Conservation (phyloP, 805 yeast species). For the Kodamaea restingae region DNA sequence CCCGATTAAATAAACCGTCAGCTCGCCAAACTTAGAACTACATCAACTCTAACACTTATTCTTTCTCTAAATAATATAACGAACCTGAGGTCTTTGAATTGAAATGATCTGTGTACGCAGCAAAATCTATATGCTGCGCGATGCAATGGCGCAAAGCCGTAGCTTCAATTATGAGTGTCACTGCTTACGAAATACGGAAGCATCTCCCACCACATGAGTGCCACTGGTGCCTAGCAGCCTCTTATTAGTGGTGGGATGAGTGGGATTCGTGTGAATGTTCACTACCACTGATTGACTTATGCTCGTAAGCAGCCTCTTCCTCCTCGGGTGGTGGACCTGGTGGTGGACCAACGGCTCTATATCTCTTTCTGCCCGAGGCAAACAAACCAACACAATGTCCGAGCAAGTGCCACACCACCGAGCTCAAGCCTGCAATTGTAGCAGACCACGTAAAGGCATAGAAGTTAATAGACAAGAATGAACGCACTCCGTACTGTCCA, state of each 20-base stretch:
- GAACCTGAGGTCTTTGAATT: no score
- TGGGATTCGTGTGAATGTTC: no score
- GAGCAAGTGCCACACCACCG: conserved; percentile 28
- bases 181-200: no score
- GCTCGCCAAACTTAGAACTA: no score
- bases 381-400: conserved; percentile 43
- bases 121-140: not conserved
- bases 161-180: not conserved
- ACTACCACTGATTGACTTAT: conserved; percentile 10
- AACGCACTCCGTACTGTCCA: conserved; percentile 49
- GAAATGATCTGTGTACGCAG: no score
- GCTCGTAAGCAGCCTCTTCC: conserved; percentile 20
- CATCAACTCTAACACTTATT: no score
- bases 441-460: conserved; percentile 66
- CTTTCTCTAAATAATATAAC: no score
- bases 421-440: conserved; percentile 36
- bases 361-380: conserved; percentile 27
- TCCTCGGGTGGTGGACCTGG: conserved; percentile 4
- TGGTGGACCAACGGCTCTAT: conserved; percentile 16
- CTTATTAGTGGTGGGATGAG: no score
- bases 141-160: not conserved
- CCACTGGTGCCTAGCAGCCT: no score
- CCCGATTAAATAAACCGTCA: no score
- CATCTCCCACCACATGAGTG: no score
- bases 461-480: conserved; percentile 47